Conservation (phyloP, 2,329 filamentous ascomycete genomes). For the Blumeriella jaapii region DNA sequence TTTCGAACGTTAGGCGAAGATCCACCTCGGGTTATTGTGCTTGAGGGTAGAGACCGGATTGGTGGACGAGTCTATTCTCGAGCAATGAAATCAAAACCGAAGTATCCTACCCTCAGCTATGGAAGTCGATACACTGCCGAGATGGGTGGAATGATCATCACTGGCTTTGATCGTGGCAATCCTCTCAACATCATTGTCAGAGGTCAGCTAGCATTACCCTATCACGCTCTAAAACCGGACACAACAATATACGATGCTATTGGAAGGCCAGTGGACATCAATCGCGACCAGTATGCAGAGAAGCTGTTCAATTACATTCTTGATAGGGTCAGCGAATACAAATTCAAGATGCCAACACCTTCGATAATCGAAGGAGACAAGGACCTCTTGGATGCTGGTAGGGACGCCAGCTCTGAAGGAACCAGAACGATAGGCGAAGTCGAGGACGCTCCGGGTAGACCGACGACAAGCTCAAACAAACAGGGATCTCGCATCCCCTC, state of each 20-base stretch:
- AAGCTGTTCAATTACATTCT: slow-evolving; percentile 91
- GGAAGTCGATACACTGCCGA: slow-evolving; percentile 69
- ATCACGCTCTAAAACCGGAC: slow-evolving; percentile 67
- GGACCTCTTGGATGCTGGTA: slow-evolving; percentile 69
- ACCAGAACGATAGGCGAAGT: slow-evolving; percentile 60
- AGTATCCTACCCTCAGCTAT: slow-evolving; percentile 40
- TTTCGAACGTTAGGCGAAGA: slow-evolving; percentile 55
- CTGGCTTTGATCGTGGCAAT: slow-evolving; percentile 91
- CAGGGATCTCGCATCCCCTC: slow-evolving; percentile 17
- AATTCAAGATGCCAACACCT: slow-evolving; percentile 60
- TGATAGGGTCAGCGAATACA: slow-evolving; percentile 82
- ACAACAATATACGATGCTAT: slow-evolving; percentile 85
- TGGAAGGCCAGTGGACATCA: slow-evolving; percentile 64
- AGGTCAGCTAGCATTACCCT: slow-evolving; percentile 77
- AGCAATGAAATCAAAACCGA: slow-evolving; percentile 47
- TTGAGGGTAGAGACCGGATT: slow-evolving; percentile 79
- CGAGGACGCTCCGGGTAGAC: slow-evolving; percentile 52
- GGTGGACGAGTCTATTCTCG: slow-evolving; percentile 91
- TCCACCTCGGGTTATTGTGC: slow-evolving; percentile 61
- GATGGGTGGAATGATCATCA: slow-evolving; percentile 97
- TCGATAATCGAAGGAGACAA: slow-evolving; percentile 73
- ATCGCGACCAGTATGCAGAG: slow-evolving; percentile 73
- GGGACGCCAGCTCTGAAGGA: slow-evolving; percentile 62
- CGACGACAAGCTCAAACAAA: slow-evolving; percentile 35
- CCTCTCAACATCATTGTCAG: slow-evolving; percentile 84